Percentiles rank a stretch among this genome's conserved stretches.
These are phyloP conservation scores for Aspergillus alliaceus DNA, from an alignment of 2,329 filamentous ascomycete species.

Conservation along the genomic window DNA sequence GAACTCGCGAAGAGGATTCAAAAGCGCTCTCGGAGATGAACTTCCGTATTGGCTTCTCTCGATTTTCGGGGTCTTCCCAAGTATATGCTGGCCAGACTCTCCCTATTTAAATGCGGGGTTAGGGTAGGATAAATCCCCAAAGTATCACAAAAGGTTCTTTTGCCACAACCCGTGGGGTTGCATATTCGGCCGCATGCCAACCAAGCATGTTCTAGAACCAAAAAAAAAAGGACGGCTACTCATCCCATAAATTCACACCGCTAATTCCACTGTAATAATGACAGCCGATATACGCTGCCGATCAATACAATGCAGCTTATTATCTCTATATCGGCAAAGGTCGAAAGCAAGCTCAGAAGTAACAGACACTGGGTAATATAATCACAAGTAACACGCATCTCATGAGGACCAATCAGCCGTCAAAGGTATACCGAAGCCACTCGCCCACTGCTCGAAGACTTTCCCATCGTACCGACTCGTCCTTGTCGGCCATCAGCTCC, in stretches of 20 bases:
- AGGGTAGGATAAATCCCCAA: neutral
- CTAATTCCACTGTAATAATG: neutral
- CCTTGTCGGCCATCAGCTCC: constrained; percentile 87
- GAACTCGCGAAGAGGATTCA: neutral
- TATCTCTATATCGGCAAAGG: constrained; percentile 3
- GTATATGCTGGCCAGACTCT: neutral
- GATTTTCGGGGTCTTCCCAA: neutral
- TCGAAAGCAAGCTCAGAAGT: constrained; percentile 10
- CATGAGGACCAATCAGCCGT: constrained; percentile 34
- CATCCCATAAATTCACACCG: neutral
- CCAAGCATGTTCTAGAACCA: neutral
- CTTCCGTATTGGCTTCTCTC: neutral
- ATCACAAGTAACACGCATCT: constrained; percentile 12
- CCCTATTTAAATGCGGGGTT: neutral
- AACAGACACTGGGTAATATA: constrained; percentile 23
- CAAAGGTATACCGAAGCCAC: constrained; percentile 72
- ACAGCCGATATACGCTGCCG: neutral
- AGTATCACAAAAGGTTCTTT: neutral
- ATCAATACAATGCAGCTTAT: neutral
- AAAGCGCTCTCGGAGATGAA: neutral
- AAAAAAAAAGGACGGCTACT: neutral
- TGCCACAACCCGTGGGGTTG: neutral
- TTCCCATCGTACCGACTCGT: constrained; percentile 90
- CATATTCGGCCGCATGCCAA: neutral
- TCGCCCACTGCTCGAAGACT: constrained; percentile 80